Evolutionary conservation across 1,139 yeast genomes (phyloP), one percentile per base, ranked within the genome.

Genomic region (Debaryomyces sp.): DNA sequence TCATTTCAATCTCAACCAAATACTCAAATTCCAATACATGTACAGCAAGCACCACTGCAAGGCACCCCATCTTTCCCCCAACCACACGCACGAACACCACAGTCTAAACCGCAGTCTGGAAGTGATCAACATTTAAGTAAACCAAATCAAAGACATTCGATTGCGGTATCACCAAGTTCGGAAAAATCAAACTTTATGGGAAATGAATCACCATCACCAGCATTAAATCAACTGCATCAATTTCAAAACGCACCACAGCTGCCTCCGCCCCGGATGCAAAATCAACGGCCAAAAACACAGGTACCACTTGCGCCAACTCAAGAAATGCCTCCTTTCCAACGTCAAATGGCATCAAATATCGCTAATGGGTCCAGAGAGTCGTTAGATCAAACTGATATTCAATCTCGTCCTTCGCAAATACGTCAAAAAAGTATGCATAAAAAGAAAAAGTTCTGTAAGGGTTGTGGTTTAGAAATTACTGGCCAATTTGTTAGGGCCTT

Each of bases 401-500:
- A 37, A 53, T 37, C 38, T 6, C 34, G 36, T 6, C 23, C 42
- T 36, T 34, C 23, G 39, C 46, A 38, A 29, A 15, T 21, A 26
- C 33, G 35, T 38, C 46, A 48, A 27, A 48, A 50, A 50, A 58
- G 60, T 24, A 47, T 59, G 26, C 54, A 63, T 24, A 59, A 62
- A 40, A 71, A 68, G 51, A 67, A 60, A 43, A 62, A 80, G 53
- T 58, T 67, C 13, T 88, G 96, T 67, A 73, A 80, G 30, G 75
- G 78, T 43, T 91, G 97, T 70, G 78, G 78, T 2, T 67, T 77
- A 43, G 82, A 82, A 29, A 88, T 91, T 37, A 77, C 85, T 1
- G 95, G 96, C 8, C 94, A 89, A 55, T 85, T 89, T 57, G 95
- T 92, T 1, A 80, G 96, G 48, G 98, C 98, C 0, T 73, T 92